Evolutionary conservation across 1,284 basidiomycete genomes (phyloP).

Genomic region (Microbotryum intermedium): DNA sequence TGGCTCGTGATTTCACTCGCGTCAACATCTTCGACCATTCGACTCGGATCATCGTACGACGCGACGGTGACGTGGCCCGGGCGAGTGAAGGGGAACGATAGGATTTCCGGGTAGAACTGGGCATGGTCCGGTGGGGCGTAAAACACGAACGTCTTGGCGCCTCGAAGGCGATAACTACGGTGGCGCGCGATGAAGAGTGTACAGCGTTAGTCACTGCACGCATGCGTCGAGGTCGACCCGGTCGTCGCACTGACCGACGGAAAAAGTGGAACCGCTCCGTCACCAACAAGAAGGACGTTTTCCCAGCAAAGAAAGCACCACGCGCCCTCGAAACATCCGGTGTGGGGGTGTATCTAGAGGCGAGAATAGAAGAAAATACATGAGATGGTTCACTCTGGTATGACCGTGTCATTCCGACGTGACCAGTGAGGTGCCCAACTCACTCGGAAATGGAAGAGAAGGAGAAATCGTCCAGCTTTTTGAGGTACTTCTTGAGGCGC

Average conservation of each 20-base stretch:
- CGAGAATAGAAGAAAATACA: no score
- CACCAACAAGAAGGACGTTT: constrained; percentile 76
- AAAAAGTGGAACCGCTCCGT: constrained; percentile 99
- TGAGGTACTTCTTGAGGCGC: constrained; percentile 75
- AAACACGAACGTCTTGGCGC: constrained; percentile 84
- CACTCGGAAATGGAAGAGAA: constrained; percentile 85
- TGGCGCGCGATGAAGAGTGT: background rate
- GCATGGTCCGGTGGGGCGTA: constrained; percentile 85
- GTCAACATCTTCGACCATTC: constrained; percentile 43
- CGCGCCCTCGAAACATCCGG: constrained; percentile 88
- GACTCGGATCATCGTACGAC: constrained; percentile 28
- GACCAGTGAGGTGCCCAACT: constrained; percentile 32
- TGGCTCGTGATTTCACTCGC: constrained; percentile 63
- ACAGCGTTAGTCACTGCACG: constrained; percentile 9
- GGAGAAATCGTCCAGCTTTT: constrained; percentile 56
- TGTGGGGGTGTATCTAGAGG: constrained; percentile 71
- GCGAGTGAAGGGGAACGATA: constrained; percentile 70
- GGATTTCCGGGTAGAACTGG: constrained; percentile 80
- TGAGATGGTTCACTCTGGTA: no score
- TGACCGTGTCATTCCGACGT: no score
- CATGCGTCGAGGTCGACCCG: background rate
- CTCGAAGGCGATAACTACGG: constrained; percentile 74
- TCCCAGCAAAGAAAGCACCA: constrained; percentile 83
- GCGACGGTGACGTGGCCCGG: constrained; percentile 36
- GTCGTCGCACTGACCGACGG: constrained; percentile 52